Conservation (phyloP, 225 moss, liverwort and hornwort genomes). For the Neckera pumila region DNA sequence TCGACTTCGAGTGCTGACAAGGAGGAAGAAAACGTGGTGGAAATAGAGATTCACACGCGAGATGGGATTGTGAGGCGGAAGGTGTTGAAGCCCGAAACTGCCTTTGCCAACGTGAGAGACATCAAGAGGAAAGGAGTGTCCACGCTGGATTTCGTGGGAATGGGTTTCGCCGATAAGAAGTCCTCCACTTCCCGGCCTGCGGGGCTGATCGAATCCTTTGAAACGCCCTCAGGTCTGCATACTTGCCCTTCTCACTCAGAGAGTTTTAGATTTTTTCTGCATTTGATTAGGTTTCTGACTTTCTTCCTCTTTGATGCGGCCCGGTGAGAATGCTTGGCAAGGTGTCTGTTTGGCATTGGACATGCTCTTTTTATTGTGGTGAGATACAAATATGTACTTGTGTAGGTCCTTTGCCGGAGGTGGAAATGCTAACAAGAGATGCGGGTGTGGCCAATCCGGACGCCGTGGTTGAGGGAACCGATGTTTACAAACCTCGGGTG, state of each 20-base stretch:
- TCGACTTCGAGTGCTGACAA: not conserved
- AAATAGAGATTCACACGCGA: conserved; percentile 82
- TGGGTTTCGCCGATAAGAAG: conserved; percentile 87
- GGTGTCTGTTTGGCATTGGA: not conserved
- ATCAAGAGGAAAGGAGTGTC: conserved; percentile 63
- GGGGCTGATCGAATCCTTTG: conserved; percentile 51
- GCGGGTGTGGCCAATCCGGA: conserved; percentile 16
- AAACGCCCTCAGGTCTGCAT: conserved; percentile 30
- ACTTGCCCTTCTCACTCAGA: not conserved
- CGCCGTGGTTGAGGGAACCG: not conserved
- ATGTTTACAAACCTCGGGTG: conserved; percentile 77
- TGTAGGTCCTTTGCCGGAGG: conserved; percentile 68
- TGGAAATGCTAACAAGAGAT: conserved; percentile 84
- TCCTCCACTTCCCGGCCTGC: conserved; percentile 32
- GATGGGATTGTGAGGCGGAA: conserved; percentile 76
- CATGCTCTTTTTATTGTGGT: not conserved
- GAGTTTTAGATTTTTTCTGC: not conserved
- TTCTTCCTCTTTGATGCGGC: not conserved
- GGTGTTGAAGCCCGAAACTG: conserved; percentile 33
- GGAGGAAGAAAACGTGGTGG: conserved; percentile 34
- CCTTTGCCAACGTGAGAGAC: conserved; percentile 67
- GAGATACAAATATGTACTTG: not conserved
- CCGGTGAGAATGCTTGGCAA: not conserved
- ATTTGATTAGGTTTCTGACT: not conserved
- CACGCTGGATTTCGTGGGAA: conserved; percentile 70